These are phyloP conservation scores for Komagataella pseudopastoris DNA, from an alignment of 805 yeast species.

Conservation along the genomic window DNA sequence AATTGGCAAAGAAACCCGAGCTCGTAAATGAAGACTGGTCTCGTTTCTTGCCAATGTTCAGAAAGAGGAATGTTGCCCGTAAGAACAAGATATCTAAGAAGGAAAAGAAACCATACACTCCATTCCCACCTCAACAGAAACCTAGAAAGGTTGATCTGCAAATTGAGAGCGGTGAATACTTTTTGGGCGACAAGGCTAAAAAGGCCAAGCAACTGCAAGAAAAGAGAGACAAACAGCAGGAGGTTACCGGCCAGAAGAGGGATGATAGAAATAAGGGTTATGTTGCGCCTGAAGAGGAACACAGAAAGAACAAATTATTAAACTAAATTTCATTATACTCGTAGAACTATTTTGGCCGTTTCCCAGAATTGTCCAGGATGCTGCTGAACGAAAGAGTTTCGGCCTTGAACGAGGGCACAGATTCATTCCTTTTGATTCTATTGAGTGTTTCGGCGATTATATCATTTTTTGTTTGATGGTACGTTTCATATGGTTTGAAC, in stretches of 20 bases:
- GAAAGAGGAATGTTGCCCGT: constrained; percentile 91
- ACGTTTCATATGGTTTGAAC: background rate
- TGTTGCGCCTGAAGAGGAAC: constrained; percentile 71
- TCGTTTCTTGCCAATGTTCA: constrained; percentile 90
- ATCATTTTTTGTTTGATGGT: background rate
- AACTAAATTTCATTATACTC: constrained; percentile 3
- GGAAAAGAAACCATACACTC: constrained; percentile 74
- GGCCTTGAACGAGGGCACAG: background rate
- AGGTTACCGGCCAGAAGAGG: constrained; percentile 48
- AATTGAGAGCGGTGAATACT: constrained; percentile 97
- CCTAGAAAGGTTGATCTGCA: constrained; percentile 96
- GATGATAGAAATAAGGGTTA: constrained; percentile 66
- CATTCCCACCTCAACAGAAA: constrained; percentile 96
- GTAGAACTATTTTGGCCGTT: background rate
- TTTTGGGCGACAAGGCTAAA: constrained; percentile 79
- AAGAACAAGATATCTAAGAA: constrained; percentile 43
- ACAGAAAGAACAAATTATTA: constrained; percentile 20
- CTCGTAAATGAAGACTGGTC: constrained; percentile 95
- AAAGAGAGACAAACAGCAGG: constrained; percentile 68
- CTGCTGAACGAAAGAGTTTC: background rate
- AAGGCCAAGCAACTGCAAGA: constrained; percentile 56
- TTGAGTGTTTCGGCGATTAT: background rate
- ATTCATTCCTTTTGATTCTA: background rate
- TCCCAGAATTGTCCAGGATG: background rate
- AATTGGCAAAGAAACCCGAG: constrained; percentile 89